Conservation (phyloP, 495 filamentous ascomycete species). For the Daldinia caldariorum region DNA sequence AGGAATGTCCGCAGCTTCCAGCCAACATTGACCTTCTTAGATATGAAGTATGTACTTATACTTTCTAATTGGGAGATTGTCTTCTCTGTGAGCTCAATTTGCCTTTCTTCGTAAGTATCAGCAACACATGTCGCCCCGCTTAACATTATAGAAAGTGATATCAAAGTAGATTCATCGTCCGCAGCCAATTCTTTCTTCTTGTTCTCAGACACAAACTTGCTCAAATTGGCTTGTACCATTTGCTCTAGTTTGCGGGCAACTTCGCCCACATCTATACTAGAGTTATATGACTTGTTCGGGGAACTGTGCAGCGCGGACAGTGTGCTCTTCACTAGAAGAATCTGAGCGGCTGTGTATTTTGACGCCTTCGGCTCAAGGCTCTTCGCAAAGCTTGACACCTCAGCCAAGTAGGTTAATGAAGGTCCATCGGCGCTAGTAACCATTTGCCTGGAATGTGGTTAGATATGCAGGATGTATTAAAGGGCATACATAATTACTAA, state of each 20-base stretch:
- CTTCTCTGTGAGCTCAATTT: constrained; percentile 29
- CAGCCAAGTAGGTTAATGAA: constrained; percentile 37
- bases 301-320: constrained; percentile 28
- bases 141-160: constrained; percentile 28
- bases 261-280: constrained; percentile 23
- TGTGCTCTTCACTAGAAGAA: constrained; percentile 42
- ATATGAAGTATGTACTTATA: constrained; percentile 44
- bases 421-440: constrained; percentile 19
- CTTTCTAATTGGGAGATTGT: constrained; percentile 41
- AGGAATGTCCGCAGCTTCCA: constrained; percentile 56
- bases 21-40: constrained; percentile 41
- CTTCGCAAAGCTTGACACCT: constrained; percentile 36
- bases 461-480: constrained; percentile 1
- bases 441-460: constrained; percentile 44
- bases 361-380: constrained; percentile 13
- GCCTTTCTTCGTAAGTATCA: constrained; percentile 9
- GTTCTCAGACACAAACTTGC: constrained; percentile 25
- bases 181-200: constrained; percentile 6
- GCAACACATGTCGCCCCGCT: constrained; percentile 32
- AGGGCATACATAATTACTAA: constrained; percentile 13
- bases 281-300: constrained; percentile 13
- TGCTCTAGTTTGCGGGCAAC: constrained; percentile 31
- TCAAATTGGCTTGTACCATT: constrained; percentile 27
- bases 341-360: constrained; percentile 18
- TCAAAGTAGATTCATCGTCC: constrained; percentile 18